phyloP scores from a whole-genome alignment of 768 basidiomycete genomes.

The Podaxis sp. region DNA sequence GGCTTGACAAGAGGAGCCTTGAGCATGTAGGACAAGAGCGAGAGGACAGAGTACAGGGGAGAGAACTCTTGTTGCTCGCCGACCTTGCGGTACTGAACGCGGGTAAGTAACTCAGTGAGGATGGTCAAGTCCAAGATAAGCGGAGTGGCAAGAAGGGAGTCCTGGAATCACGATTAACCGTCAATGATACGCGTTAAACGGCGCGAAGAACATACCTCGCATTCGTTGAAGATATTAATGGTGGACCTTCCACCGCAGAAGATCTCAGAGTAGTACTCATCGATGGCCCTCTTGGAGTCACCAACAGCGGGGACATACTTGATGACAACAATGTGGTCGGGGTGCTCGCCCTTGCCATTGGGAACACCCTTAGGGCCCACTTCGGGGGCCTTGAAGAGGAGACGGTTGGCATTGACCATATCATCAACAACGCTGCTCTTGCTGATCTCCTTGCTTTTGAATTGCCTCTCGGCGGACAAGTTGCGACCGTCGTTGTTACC shows the following conservation, averaged over 20 bases:
- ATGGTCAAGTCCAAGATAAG: slow-evolving; percentile 93
- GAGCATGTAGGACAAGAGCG: slow-evolving; percentile 94
- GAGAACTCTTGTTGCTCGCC: slow-evolving; percentile 60
- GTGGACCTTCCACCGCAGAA: slow-evolving; percentile 93
- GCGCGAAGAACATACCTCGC: slow-evolving; percentile 58
- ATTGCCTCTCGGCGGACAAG: slow-evolving; percentile 86
- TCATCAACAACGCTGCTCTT: slow-evolving; percentile 98
- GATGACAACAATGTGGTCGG: slow-evolving; percentile 95
- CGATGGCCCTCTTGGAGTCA: slow-evolving; percentile 96
- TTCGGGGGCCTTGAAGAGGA: slow-evolving; percentile 84
- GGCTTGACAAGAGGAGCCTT: slow-evolving; percentile 98
- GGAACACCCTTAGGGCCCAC: slow-evolving; percentile 46
- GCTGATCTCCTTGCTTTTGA: slow-evolving; percentile 97
- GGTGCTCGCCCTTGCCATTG: slow-evolving; percentile 88
- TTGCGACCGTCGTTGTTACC: slow-evolving; percentile 98
- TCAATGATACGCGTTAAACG: neutral
- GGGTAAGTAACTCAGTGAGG: slow-evolving; percentile 91
- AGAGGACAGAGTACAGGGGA: slow-evolving; percentile 87
- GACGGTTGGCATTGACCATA: slow-evolving; percentile 90
- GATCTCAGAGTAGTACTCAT: slow-evolving; percentile 98
- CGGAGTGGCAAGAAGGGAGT: slow-evolving; percentile 93
- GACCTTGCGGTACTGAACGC: slow-evolving; percentile 80
- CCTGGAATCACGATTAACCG: slow-evolving; percentile 43
- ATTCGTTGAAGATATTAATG: slow-evolving; percentile 97
- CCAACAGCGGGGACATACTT: slow-evolving; percentile 98